Percentiles rank a stretch among this genome's conserved stretches.
Evolutionary conservation across 1,284 basidiomycete genomes (phyloP).

Genomic region (Marasmius oreades): DNA sequence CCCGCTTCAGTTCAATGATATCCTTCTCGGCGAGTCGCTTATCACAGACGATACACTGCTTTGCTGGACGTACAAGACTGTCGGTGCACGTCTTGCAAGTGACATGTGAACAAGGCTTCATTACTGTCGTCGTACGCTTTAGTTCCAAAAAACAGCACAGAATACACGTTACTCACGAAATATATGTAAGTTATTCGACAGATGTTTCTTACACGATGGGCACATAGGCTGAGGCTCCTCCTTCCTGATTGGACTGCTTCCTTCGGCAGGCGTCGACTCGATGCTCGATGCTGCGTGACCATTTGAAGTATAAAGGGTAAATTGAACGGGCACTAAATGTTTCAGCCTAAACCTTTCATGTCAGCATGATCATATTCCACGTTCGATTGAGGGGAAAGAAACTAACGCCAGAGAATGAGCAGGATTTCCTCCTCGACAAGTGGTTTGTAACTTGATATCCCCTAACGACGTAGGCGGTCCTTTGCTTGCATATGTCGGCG

Average conservation of each 20-base stretch:
- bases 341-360: conserved; percentile 52
- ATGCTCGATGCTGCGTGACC: conserved; percentile 31
- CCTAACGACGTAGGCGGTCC: conserved; percentile 64
- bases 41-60: conserved; percentile 84
- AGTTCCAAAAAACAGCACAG: conserved; percentile 2
- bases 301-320: conserved; percentile 48
- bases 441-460: conserved; percentile 82
- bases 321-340: conserved; percentile 71
- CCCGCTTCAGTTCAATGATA: conserved; percentile 73
- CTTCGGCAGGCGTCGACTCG: conserved; percentile 39
- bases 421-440: conserved; percentile 76
- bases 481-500: conserved; percentile 69
- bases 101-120: conserved; percentile 82
- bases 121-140: conserved; percentile 39
- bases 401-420: conserved; percentile 73
- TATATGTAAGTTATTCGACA: conserved; percentile 75
- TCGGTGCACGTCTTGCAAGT: conserved; percentile 86
- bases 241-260: conserved; percentile 35
- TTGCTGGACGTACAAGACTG: conserved; percentile 68
- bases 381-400: not conserved
- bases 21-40: conserved; percentile 57
- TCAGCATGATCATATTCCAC: not conserved
- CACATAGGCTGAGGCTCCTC: conserved; percentile 71
- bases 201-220: conserved; percentile 82
- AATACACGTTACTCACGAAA: conserved; percentile 50